phyloP scores from a whole-genome alignment of 148 eudicot genomes.

The Pharnaceum exiguum region DNA sequence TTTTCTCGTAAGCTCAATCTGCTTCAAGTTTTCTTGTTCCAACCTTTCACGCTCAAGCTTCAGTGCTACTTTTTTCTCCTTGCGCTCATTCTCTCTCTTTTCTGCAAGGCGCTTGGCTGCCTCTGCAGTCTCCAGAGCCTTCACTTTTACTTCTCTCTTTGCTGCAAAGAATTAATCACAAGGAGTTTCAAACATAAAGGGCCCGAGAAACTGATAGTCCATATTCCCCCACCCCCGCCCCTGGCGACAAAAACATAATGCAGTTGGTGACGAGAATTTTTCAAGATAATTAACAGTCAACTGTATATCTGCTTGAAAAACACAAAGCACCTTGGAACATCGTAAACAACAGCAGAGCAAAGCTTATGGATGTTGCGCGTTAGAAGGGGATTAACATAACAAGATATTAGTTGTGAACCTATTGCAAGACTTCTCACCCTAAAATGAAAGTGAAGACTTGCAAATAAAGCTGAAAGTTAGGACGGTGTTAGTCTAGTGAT shows the following conservation, averaged over 20 bases:
- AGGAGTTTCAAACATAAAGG: background rate
- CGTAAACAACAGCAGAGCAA: no score
- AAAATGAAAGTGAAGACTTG: no score
- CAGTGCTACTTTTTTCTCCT: constrained; percentile 73
- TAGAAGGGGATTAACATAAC: no score
- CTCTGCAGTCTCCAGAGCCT: constrained; percentile 86
- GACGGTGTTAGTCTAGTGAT: no score
- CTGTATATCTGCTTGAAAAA: no score
- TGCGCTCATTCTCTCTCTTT: constrained; percentile 71
- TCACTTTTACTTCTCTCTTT: constrained; percentile 83
- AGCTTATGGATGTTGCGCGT: no score
- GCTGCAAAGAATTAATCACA: constrained; percentile 44
- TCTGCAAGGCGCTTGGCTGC: constrained; percentile 77
- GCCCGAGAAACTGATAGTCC: background rate
- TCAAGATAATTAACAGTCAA: no score
- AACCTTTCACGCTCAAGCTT: constrained; percentile 65
- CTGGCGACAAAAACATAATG: background rate
- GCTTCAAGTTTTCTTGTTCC: constrained; percentile 66
- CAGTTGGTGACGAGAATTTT: background rate
- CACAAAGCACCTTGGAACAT: no score
- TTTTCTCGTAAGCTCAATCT: constrained; percentile 56
- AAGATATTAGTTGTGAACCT: no score
- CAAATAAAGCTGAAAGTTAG: no score
- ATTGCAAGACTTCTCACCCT: no score
- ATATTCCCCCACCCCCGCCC: no score